Conservation (phyloP, 2,329 filamentous ascomycete genomes). For the Epichloe festucae region DNA sequence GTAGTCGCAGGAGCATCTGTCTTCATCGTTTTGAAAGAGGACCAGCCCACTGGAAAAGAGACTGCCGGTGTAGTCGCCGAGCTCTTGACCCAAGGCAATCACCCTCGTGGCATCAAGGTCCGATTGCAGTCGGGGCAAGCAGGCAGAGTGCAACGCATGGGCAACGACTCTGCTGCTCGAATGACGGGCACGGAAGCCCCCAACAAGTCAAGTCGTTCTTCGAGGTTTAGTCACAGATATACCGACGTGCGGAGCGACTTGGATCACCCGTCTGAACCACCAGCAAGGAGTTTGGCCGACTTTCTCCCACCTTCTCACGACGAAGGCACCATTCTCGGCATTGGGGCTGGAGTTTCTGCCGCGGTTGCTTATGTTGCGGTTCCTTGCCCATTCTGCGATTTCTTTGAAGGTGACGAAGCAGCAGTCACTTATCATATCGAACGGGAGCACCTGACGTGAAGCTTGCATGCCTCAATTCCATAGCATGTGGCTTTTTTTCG, state of each 20-base stretch:
- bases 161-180: conserved; percentile 9
- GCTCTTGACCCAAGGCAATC: conserved; percentile 58
- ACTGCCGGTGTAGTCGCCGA: conserved; percentile 54
- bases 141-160: conserved; percentile 58
- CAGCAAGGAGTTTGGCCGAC: conserved; percentile 28
- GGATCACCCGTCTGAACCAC: conserved; percentile 25
- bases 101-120: conserved; percentile 70
- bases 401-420: conserved; percentile 54
- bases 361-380: conserved; percentile 6
- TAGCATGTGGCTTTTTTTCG: background rate
- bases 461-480: background rate
- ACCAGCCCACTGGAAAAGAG: conserved; percentile 61
- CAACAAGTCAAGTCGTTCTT: conserved; percentile 3
- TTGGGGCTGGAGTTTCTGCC: background rate
- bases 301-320: conserved; percentile 32
- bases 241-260: conserved; percentile 23
- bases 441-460: conserved; percentile 16
- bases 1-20: conserved; percentile 51
- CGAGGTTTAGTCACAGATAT: conserved; percentile 19
- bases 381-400: conserved; percentile 52
- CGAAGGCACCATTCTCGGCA: conserved; percentile 10
- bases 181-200: background rate
- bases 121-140: conserved; percentile 58
- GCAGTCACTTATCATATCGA: conserved; percentile 57
- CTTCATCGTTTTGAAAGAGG: conserved; percentile 62